These are phyloP conservation scores for Fusarium poae DNA, from an alignment of 2,329 filamentous ascomycete genomes.

Conservation along the genomic window DNA sequence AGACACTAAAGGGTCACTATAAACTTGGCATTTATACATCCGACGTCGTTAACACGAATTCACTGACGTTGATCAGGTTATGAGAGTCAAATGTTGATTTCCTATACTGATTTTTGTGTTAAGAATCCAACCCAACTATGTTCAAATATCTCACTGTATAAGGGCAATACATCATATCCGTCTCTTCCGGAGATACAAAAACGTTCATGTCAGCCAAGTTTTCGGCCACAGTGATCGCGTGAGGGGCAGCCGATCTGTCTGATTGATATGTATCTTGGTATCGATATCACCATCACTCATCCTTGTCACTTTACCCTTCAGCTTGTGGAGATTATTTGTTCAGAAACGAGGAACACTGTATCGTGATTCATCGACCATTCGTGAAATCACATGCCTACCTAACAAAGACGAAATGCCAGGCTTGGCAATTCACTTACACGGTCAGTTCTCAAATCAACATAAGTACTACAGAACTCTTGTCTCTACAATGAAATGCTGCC, in stretches of 20 bases:
- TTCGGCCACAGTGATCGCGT: conserved; percentile 26
- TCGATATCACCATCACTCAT: background rate
- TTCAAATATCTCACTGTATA: background rate
- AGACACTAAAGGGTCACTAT: conserved; percentile 23
- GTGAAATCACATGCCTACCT: background rate
- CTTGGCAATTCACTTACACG: background rate
- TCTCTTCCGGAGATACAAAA: conserved; percentile 8
- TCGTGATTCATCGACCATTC: background rate
- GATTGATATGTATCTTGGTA: conserved; percentile 2
- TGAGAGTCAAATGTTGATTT: background rate
- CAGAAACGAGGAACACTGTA: background rate
- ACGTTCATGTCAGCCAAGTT: conserved; percentile 12
- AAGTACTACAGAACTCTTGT: background rate
- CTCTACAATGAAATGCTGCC: background rate
- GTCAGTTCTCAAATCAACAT: background rate
- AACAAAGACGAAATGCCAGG: background rate
- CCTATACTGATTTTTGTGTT: background rate
- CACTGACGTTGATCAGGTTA: background rate
- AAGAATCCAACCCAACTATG: background rate
- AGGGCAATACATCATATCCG: background rate
- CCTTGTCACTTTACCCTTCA: background rate
- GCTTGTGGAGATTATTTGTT: background rate
- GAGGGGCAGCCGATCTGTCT: conserved; percentile 15
- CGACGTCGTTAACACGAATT: conserved; percentile 4
- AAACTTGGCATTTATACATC: conserved; percentile 19